Evolutionary conservation across 768 basidiomycete species (phyloP).

Genomic region (Leccinum longicurvipes): DNA sequence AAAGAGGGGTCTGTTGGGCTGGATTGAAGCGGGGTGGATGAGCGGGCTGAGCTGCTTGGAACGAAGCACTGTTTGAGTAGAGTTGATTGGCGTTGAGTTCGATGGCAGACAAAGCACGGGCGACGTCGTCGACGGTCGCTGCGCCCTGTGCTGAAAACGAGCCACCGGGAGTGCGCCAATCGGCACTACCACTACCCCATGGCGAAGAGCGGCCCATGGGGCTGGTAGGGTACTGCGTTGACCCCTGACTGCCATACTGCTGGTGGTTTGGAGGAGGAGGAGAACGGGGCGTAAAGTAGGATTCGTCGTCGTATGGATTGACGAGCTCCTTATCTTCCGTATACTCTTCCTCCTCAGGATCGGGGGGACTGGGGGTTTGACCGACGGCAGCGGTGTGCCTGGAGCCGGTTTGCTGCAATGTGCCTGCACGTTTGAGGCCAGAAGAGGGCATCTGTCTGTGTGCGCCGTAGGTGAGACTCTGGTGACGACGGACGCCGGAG

Average conservation of each 20-base stretch:
- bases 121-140: conserved; percentile 65
- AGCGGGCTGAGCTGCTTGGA: conserved; percentile 48
- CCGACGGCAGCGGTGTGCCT: conserved; percentile 28
- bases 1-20: conserved; percentile 39
- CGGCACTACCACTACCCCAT: conserved; percentile 53
- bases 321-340: conserved; percentile 40
- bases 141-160: conserved; percentile 28
- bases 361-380: conserved; percentile 44
- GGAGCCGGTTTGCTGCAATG: conserved; percentile 50
- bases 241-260: conserved; percentile 35
- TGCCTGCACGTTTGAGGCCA: conserved; percentile 73
- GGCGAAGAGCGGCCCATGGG: conserved; percentile 63
- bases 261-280: conserved; percentile 37
- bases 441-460: conserved; percentile 48
- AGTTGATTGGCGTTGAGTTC: conserved; percentile 46
- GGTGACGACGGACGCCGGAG: conserved; percentile 73
- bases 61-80: conserved; percentile 28
- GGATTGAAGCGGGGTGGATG: conserved; percentile 72
- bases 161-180: conserved; percentile 53
- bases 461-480: conserved; percentile 72
- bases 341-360: conserved; percentile 55
- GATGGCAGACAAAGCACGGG: conserved; percentile 66
- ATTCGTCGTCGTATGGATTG: conserved; percentile 51
- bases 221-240: conserved; percentile 47
- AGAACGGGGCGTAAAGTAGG: conserved; percentile 49